Base-by-base conservation (phyloP, 2,329 filamentous ascomycete genomes). In the Esteya vermicola region DNA sequence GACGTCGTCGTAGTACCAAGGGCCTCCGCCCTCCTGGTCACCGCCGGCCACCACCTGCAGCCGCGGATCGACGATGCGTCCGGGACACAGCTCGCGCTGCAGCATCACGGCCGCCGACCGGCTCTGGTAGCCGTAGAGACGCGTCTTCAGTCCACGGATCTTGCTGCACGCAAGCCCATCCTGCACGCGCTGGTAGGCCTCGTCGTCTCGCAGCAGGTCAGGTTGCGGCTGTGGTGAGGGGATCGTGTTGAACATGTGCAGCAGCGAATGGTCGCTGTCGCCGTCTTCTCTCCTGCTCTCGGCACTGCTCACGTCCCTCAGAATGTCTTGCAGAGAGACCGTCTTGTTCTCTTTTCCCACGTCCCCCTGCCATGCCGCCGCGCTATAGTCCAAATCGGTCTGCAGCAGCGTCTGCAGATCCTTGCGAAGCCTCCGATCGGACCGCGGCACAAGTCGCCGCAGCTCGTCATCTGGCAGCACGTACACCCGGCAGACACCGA, bases 91-190 rank as follows among this genome's bases (percentile, higher is more conserved):
- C 57, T 96, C 89, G 39, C 80, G 77, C 53, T 91, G 80, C 16
- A 94, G 60, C 86, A 96, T 95, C 22, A 80, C 55, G 4, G 83
- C 84, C 1, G 81, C 80, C 1, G 86, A 89, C 33, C 80, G 72
- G 38, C 78, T 70, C 55, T 96, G 89, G 50, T 93, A 93, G 0
- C 72, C 68, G 53, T 91, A 83, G 0, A 95, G 62, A 0, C 60
- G 60, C 0, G 84, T 83, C 13, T 57, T 69, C 6, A 88, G 55
- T 0, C 80, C 81, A 2, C 58, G 52, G 1, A 82, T 49, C 12
- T 59, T 50, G 50, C 67, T 65, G 26, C 63, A 52, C 35, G 84
- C 53, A 1, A 86, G 54, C 21, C 65, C 64, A 31, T 68, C 58
- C 51, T 81, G 69, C 0, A 71, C 67, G 21, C 68, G 60, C 36